Evolutionary conservation across 495 filamentous ascomycete genomes (phyloP), one percentile per base, ranked within the genome.

Genomic region (Aspergillus wentii): DNA sequence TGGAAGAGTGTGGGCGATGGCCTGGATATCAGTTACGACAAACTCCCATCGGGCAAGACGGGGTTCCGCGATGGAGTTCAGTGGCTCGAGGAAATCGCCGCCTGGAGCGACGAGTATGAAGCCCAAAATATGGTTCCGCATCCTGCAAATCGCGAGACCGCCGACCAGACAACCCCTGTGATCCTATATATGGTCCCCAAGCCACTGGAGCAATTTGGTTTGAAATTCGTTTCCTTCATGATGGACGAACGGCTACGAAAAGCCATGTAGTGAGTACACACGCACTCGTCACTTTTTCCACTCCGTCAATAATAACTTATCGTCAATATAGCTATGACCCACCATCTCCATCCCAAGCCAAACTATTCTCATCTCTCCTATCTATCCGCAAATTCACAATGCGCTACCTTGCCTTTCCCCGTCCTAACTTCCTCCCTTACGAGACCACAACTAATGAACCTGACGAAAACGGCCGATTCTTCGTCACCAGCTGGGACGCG

Each of bases 1-100:
- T 83, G 78, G 77, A 84, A 83, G 54, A 62, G 62, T 30, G 48
- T 79, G 8, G 80, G 81, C 20, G 81, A 85, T 49, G 71, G 66
- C 8, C 68, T 84, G 62, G 73, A 56, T 1, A 76, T 84, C 41
- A 59, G 65, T 5, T 84, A 78, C 43, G 51, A 54, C n/a, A 43
- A 33, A 1, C 41, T 70, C 5, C 64, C 66, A 1, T 67, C 66
- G 3, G 57, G 56, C 0, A 52, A 35, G 43, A 52, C 23, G 32
- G 68, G 68, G 0, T 85, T 78, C 61, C 46, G 28, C 1, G 79
- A 85, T 56, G 82, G 81, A 1, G 53, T 82, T 34, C 74, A 84
- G 14, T 85, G 78, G 68, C 57, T 76, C 7, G 76, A 85, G n/a
- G 78, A 85, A 33, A 54, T 83, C 15, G 56, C 49, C 3, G 65